phyloP scores from a whole-genome alignment of 805 yeast genomes.

The Spathaspora passalidarum region DNA sequence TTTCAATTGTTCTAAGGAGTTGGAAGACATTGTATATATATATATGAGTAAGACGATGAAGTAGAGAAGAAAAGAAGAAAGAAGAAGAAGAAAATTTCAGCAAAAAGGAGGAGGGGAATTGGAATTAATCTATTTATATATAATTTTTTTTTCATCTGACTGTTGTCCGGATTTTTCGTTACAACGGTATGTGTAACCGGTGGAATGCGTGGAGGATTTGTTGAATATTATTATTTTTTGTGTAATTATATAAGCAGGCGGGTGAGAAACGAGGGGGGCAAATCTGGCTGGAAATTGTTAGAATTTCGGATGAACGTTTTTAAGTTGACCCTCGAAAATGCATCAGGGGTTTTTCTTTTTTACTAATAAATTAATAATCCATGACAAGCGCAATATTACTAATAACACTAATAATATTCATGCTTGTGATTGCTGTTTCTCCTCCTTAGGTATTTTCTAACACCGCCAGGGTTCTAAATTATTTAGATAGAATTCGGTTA shows the following conservation, averaged over 20 bases:
- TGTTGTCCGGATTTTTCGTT: not conserved
- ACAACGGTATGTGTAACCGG: constrained; percentile 1
- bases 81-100: not conserved
- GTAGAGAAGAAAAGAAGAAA: constrained; percentile 1
- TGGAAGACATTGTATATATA: constrained; percentile 27
- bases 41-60: not conserved
- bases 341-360: not conserved
- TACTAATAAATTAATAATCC: not conserved
- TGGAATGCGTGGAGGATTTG: not conserved
- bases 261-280: constrained; percentile 3
- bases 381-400: too few species aligned
- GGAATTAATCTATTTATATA: not conserved
- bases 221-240: not conserved
- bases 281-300: too few species aligned
- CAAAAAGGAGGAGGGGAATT: not conserved
- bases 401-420: not conserved
- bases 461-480: too few species aligned
- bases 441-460: too few species aligned
- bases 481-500: too few species aligned
- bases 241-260: not conserved
- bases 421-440: not conserved
- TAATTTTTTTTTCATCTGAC: not conserved
- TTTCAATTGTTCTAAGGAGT: constrained; percentile 89
- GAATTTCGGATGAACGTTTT: not conserved
- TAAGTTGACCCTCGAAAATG: too few species aligned